These are phyloP conservation scores for Euryodendron excelsum DNA, from an alignment of 148 eudicot species.

Conservation along the genomic window DNA sequence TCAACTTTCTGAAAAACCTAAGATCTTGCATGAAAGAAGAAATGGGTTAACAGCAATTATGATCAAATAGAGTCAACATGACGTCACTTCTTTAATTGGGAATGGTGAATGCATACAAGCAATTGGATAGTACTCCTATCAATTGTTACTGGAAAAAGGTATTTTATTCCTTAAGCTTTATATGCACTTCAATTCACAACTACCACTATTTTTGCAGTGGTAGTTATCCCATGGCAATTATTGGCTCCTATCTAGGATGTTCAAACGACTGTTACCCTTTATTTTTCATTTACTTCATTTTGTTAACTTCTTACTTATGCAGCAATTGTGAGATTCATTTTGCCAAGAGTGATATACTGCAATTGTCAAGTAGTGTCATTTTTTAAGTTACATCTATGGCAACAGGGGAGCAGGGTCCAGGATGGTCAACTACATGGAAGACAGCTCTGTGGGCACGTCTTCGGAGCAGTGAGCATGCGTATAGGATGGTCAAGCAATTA, in stretches of 20 bases:
- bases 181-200: not conserved
- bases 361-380: not conserved
- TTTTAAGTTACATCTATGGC: not conserved
- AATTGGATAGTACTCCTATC: not conserved
- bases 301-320: not conserved
- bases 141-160: not conserved
- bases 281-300: not conserved
- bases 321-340: not conserved
- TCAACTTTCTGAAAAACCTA: not conserved
- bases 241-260: not conserved
- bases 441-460: slow-evolving; percentile 77
- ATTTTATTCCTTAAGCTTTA: not conserved
- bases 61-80: not conserved
- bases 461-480: slow-evolving; percentile 58
- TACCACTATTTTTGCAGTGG: no score
- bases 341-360: not conserved
- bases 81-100: not conserved
- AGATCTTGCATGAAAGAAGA: not conserved
- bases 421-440: slow-evolving; percentile 93
- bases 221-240: no score
- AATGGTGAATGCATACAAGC: not conserved
- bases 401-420: slow-evolving; percentile 76
- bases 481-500: slow-evolving; percentile 76
- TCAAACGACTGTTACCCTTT: not conserved
- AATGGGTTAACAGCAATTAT: not conserved